Evolutionary conservation across 2,329 filamentous ascomycete genomes (phyloP), one percentile per base, ranked within the genome.

Genomic region (Elsinoe batatas): DNA sequence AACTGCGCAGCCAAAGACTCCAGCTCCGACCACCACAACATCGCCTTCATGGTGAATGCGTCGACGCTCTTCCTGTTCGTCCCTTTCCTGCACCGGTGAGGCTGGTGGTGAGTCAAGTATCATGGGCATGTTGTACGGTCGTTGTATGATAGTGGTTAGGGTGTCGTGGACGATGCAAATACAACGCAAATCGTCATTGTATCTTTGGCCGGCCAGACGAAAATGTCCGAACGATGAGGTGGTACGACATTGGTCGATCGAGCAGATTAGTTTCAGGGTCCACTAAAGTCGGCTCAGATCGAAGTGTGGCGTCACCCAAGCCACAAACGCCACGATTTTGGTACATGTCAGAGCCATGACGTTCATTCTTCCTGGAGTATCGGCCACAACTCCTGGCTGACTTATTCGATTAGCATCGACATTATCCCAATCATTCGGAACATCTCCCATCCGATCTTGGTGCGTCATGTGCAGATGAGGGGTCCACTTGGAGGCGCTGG

Each of bases 21-120:
- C 93, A 2, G 89, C 93, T 61, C 93, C 93, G 36, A 98, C 85
- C 53, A 98, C 85, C 40, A 97, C 87, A 35, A 95, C 83, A 65
- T 98, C 93, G 60, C 79, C 80, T 63, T 83, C 79, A 63, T 84
- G 80, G 69, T 83, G 78, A 38, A 75, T 64, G 43, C 68, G 68
- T 62, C 80, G 69, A 60, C 79, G 73, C 63, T 74, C 65, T 64
- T 77, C 73, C 43, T 44, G 20, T 33, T 55, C 53, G 30, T 55
- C 53, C 10, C 18, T 22, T 15, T 63, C 62, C 32, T 56, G 11
- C 44, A 63, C 47, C 59, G 69, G 65, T 15, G 35, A 55, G 8
- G 22, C 60, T 12, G 46, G 58, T 11, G 60, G 59, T 30, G 61
- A 60, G 35, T 64, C 62, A n/a, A 63, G 59, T 8, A 64, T 64